Percentiles rank a stretch among this genome's conserved stretches.
phyloP scores from a whole-genome alignment of 768 basidiomycete genomes.

The Hygrocybe punicea region DNA sequence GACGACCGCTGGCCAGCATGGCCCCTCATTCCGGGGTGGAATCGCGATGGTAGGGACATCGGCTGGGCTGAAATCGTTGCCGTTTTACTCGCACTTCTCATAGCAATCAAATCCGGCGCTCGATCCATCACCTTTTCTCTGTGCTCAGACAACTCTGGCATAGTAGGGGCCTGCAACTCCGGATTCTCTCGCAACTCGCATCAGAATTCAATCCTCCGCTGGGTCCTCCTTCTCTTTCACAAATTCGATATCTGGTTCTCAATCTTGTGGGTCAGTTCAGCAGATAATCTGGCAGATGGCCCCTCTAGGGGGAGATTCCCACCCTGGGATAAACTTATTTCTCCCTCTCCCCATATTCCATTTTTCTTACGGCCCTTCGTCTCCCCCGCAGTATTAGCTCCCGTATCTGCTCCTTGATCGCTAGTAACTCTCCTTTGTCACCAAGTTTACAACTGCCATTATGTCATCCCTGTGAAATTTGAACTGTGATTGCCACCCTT shows the following conservation, averaged over 20 bases:
- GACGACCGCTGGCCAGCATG: constrained; percentile 21
- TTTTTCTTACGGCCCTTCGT: neutral
- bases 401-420: neutral
- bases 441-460: no score
- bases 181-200: no score
- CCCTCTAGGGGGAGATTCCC: neutral
- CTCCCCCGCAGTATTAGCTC: neutral
- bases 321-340: neutral
- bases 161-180: constrained; percentile 22
- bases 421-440: neutral
- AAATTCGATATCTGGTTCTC: neutral
- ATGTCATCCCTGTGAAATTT: no score
- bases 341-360: no score
- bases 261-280: neutral
- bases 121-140: constrained; percentile 15
- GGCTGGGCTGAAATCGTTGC: constrained; percentile 27
- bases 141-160: constrained; percentile 29
- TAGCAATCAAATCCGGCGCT: constrained; percentile 7
- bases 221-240: neutral
- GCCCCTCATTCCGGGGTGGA: constrained; percentile 14
- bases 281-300: neutral
- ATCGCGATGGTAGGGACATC: constrained; percentile 16
- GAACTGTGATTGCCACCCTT: no score
- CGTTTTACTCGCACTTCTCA: constrained; percentile 20
- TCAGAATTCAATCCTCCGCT: neutral